Conservation (phyloP, 2,329 filamentous ascomycete genomes). For the Exophiala sp. region DNA sequence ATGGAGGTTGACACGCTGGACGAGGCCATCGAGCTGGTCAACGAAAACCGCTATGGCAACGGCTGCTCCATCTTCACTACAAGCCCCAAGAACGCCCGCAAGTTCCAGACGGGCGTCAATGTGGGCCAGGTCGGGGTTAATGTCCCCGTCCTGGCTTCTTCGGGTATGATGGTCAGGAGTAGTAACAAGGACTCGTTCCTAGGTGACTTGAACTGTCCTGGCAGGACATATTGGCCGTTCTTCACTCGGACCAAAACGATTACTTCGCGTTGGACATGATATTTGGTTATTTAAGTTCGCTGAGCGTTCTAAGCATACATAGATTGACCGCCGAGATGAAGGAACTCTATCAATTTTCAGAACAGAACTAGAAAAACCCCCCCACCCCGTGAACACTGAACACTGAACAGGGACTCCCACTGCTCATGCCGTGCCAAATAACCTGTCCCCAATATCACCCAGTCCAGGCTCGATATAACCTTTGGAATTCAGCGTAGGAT, state of each 20-base stretch:
- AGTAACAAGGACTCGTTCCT: conserved; percentile 31
- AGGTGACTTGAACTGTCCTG: conserved; percentile 24
- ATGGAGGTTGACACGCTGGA: conserved; percentile 60
- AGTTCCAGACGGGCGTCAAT: conserved; percentile 34
- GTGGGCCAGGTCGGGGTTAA: conserved; percentile 32
- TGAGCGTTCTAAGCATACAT: too few species aligned
- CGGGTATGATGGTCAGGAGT: conserved; percentile 28
- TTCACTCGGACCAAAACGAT: conserved; percentile 12
- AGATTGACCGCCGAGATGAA: too few species aligned
- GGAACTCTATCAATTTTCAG: too few species aligned
- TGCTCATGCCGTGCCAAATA: conserved; percentile 51
- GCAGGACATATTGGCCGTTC: conserved; percentile 4
- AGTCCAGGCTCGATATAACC: conserved; percentile 87
- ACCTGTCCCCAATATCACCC: conserved; percentile 80
- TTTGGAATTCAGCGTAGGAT: conserved; percentile 61
- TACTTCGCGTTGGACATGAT: conserved; percentile 12
- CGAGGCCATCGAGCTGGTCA: conserved; percentile 47
- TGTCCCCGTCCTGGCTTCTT: conserved; percentile 30
- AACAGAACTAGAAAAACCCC: too few species aligned
- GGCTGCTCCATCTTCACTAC: conserved; percentile 36
- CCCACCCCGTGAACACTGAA: too few species aligned
- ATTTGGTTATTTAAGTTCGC: not conserved
- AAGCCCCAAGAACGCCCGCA: conserved; percentile 31
- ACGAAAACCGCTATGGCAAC: conserved; percentile 33
- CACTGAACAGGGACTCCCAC: too few species aligned